Base-by-base conservation (phyloP, 2,329 filamentous ascomycete species). In the Aspergillus sp. region DNA sequence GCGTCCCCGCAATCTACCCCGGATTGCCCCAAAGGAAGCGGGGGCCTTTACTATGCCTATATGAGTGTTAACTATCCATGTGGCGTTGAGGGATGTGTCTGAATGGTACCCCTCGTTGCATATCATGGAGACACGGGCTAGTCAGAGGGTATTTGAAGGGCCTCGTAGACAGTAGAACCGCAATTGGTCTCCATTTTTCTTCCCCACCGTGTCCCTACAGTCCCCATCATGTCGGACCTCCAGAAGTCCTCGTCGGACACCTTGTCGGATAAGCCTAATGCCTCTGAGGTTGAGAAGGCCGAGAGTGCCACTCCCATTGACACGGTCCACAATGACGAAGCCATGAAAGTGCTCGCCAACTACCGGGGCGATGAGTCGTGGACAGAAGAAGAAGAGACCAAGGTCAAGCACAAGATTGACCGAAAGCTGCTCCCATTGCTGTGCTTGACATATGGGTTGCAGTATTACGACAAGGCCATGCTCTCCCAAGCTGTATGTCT, bases 401-500 rank as follows among this genome's bases (percentile, higher is more conserved):
- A 62, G 36, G 57, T 79, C 4, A 60, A 71, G 4, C 67, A 69
- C 20, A 76, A 73, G 52, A 69, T 78, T 33, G 75, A 79, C 58
- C 68, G 68, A 58, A 66, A 67, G 24, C 62, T 80, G 24, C 63
- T 80, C 66, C 74, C 77, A 0, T 69, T 80, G 14, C 66, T 80
- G 0, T 77, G 74, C 50, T 58, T 71, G 6, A 78, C 76, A 0
- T 79, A 77, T 52, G 71, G 67, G 0, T 62, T 79, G 16, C 75
- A 78, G 56, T 79, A 78, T 51, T 78, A 78, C 42, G 77, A 79
- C 55, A 79, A 81, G 60, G 77, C 78, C 2, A 81, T 82, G 75
- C 63, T 82, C 14, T 76, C 73, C 1, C 79, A 82, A 57, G 80
- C 80, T 4, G 53, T 56, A 20, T 14, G 49, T 24, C 6, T 4